Conservation (phyloP, 148 eudicot genomes). For the Selenicereus undatus region DNA sequence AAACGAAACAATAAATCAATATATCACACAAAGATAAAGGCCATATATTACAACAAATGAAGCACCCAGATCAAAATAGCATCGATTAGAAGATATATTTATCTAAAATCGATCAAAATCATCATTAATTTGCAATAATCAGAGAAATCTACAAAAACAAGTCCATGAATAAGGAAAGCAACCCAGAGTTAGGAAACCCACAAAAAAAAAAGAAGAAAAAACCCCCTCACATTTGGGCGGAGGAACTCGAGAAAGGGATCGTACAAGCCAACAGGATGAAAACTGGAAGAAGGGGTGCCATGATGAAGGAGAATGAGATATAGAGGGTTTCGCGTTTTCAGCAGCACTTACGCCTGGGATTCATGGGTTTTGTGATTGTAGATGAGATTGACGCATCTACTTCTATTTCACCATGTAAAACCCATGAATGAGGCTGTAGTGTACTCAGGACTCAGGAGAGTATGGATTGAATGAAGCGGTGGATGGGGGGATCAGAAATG, state of each 20-base stretch:
- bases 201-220: background rate
- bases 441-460: too few species aligned
- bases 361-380: background rate
- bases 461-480: background rate
- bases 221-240: conserved; percentile 47
- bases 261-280: conserved; percentile 27
- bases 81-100: background rate
- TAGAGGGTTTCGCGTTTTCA: background rate
- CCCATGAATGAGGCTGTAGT: conserved; percentile 9
- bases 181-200: background rate
- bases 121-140: background rate
- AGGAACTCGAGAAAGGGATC: conserved; percentile 19
- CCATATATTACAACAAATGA: background rate
- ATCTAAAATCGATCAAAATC: conserved; percentile 11
- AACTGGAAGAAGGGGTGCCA: conserved; percentile 35
- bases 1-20: background rate
- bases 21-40: background rate
- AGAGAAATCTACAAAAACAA: background rate
- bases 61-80: conserved; percentile 15
- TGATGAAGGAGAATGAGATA: conserved; percentile 17
- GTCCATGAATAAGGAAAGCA: background rate
- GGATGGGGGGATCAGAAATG: background rate
- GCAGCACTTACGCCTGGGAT: background rate
- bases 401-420: conserved; percentile 17
- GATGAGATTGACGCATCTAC: background rate